phyloP scores from a whole-genome alignment of 1,139 yeast genomes.

The Yamadazyma pseudoaaseri region DNA sequence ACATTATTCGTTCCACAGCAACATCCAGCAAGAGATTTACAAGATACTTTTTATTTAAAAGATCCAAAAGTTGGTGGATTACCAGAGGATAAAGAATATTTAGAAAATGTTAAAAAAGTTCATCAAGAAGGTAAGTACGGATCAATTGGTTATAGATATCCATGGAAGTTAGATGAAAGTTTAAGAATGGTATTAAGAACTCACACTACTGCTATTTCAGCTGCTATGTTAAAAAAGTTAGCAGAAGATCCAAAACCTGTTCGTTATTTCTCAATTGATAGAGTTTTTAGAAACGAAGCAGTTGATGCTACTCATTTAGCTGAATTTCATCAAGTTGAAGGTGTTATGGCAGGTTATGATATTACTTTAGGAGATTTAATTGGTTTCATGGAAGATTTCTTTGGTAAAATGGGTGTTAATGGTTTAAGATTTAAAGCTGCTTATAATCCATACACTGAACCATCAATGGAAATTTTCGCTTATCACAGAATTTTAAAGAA shows the following conservation, averaged over 20 bases:
- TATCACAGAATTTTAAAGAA: conserved; percentile 92
- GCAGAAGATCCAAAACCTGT: conserved; percentile 90
- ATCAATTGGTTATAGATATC: conserved; percentile 96
- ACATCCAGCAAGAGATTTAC: conserved; percentile 99
- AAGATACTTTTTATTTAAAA: conserved; percentile 95
- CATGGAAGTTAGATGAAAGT: conserved; percentile 92
- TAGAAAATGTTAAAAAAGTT: conserved; percentile 75
- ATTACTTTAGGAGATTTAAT: conserved; percentile 93
- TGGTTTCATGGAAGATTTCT: conserved; percentile 98
- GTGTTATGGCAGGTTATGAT: conserved; percentile 96
- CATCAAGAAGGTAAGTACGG: conserved; percentile 92
- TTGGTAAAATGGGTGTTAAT: conserved; percentile 95
- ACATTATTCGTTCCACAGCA: conserved; percentile 96
- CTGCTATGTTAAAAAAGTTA: conserved; percentile 81
- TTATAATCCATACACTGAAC: conserved; percentile 98
- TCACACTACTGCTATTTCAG: conserved; percentile 93
- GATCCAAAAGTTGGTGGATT: conserved; percentile 80
- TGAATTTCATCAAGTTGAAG: conserved; percentile 99
- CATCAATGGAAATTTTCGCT: conserved; percentile 95
- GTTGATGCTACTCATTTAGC: conserved; percentile 99
- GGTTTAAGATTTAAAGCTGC: conserved; percentile 97
- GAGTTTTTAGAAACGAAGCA: conserved; percentile 99
- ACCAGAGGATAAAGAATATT: conserved; percentile 78
- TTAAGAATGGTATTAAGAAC: conserved; percentile 92
- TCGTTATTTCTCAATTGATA: conserved; percentile 91